These are phyloP conservation scores for Cubamyces lactineus DNA, from an alignment of 768 basidiomycete genomes.

Conservation along the genomic window DNA sequence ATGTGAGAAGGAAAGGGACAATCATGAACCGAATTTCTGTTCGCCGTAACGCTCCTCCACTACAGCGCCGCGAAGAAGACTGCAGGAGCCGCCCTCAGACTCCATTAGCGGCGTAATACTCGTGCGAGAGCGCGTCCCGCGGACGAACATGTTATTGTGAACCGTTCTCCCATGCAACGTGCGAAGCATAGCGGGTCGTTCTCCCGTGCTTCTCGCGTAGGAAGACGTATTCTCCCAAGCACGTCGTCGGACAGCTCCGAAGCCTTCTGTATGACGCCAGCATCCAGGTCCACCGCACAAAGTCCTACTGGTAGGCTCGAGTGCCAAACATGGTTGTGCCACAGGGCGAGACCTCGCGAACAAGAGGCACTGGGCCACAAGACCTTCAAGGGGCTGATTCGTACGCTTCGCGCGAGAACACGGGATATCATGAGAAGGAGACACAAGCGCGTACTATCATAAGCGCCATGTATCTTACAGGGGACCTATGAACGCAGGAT, in stretches of 20 bases:
- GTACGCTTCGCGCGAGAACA: background rate
- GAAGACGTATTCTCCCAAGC: background rate
- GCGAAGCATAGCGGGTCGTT: background rate
- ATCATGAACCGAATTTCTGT: background rate
- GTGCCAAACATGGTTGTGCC: background rate
- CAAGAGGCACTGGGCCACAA: background rate
- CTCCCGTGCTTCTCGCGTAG: constrained; percentile 3
- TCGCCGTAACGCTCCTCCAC: background rate
- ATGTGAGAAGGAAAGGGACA: background rate
- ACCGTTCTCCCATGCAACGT: constrained; percentile 5
- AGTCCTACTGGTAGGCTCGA: background rate
- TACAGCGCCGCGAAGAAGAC: too few species aligned
- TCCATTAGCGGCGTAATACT: too few species aligned
- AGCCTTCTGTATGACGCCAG: background rate
- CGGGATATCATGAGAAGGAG: background rate
- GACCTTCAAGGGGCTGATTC: background rate
- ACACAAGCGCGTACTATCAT: background rate
- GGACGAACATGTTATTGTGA: background rate
- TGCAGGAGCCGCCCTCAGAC: too few species aligned
- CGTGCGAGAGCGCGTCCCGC: too few species aligned
- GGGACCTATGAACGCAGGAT: too few species aligned
- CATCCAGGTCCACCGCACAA: background rate
- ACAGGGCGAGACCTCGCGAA: background rate
- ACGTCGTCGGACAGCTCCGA: constrained; percentile 7
- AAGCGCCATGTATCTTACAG: background rate